phyloP scores from a whole-genome alignment of 257 asterid species.

The Gentiana straminea region DNA sequence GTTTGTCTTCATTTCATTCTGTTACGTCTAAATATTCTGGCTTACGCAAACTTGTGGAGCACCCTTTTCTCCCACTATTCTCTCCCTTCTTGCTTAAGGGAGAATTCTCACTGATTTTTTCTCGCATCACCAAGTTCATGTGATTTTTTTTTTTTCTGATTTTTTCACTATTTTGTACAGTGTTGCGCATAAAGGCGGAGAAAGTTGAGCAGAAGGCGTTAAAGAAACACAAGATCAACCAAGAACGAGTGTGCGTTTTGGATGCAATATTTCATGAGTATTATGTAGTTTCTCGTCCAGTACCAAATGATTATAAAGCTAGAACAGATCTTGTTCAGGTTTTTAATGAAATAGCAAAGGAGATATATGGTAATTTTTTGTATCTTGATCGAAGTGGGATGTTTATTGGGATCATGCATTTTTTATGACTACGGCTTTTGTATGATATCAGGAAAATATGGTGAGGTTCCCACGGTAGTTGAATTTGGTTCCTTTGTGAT shows the following conservation, averaged over 20 bases:
- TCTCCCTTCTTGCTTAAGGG: too few relatives aligned
- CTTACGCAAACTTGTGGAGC: too few relatives aligned
- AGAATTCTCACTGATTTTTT: too few relatives aligned
- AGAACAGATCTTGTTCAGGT: slow-evolving; percentile 59
- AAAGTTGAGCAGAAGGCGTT: slow-evolving; percentile 45
- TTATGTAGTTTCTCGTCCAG: slow-evolving; percentile 46
- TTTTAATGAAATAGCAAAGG: slow-evolving; percentile 74
- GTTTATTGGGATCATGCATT: background rate
- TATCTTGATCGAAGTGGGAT: background rate
- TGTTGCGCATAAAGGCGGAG: slow-evolving; percentile 52
- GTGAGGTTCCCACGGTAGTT: slow-evolving; percentile 53
- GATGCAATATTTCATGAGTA: slow-evolving; percentile 56
- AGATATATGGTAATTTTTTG: slow-evolving; percentile 49
- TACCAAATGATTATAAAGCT: slow-evolving; percentile 45
- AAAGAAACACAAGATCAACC: slow-evolving; percentile 29
- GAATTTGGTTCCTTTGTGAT: slow-evolving; percentile 88
- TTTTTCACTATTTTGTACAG: slow-evolving; percentile 23
- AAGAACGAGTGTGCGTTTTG: slow-evolving; percentile 29
- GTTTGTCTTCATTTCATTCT: too few relatives aligned
- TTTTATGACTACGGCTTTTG: slow-evolving; percentile 4
- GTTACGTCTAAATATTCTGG: too few relatives aligned
- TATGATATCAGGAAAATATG: slow-evolving; percentile 38
- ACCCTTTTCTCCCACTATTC: too few relatives aligned
- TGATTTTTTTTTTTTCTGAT: background rate
- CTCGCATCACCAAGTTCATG: too few relatives aligned